These are phyloP conservation scores for Lachnum nothofagi DNA, from an alignment of 2,329 filamentous ascomycete species.

Conservation along the genomic window DNA sequence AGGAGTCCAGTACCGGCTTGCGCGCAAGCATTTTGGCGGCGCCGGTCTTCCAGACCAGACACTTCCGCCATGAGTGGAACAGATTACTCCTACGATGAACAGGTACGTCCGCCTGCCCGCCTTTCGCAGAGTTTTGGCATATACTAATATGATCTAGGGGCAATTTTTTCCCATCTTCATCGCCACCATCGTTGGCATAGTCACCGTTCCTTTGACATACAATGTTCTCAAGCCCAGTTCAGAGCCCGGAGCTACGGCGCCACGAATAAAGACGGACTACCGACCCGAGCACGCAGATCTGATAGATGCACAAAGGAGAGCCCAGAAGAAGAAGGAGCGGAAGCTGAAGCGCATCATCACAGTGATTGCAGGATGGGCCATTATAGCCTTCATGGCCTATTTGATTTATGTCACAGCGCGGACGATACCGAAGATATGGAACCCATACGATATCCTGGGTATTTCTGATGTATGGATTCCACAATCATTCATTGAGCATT, in stretches of 20 bases:
- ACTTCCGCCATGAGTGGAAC: slow-evolving; percentile 38
- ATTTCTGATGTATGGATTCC: slow-evolving; percentile 63
- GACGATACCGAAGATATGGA: slow-evolving; percentile 75
- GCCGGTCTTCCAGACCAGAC: slow-evolving; percentile 23
- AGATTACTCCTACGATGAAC: slow-evolving; percentile 97
- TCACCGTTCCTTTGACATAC: slow-evolving; percentile 88
- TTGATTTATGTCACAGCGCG: slow-evolving; percentile 75
- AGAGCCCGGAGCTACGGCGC: slow-evolving; percentile 72
- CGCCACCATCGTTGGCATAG: slow-evolving; percentile 78
- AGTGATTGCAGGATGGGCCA: slow-evolving; percentile 69
- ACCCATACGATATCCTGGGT: slow-evolving; percentile 91
- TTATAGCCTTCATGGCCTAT: slow-evolving; percentile 89
- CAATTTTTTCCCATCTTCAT: slow-evolving; percentile 99
- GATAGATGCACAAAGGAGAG: slow-evolving; percentile 74
- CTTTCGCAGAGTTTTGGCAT: background rate
- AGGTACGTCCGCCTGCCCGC: slow-evolving; percentile 45
- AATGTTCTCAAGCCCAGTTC: slow-evolving; percentile 74
- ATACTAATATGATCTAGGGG: slow-evolving; percentile 48
- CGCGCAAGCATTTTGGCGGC: slow-evolving; percentile 19
- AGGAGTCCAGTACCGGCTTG: slow-evolving; percentile 11
- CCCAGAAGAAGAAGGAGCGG: slow-evolving; percentile 84
- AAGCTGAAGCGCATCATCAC: slow-evolving; percentile 78
- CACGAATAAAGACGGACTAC: slow-evolving; percentile 76
- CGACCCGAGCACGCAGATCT: slow-evolving; percentile 77
- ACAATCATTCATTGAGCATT: background rate